A percentile compares a stretch with the other conserved stretches of the same genome.
These are phyloP conservation scores for Dichomitus squalens DNA, from an alignment of 1,284 basidiomycete species.

Conservation along the genomic window DNA sequence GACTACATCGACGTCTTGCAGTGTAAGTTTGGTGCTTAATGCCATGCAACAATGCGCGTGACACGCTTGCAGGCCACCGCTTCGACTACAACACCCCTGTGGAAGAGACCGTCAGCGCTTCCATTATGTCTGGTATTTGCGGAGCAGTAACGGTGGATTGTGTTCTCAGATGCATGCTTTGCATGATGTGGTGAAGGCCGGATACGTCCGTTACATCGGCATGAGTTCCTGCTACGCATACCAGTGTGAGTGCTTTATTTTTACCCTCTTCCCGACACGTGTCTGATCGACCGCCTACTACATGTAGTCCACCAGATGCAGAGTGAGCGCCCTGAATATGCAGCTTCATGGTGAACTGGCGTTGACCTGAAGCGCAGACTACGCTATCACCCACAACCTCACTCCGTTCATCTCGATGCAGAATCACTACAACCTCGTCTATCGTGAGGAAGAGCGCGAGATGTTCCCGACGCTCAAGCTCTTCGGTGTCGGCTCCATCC, in stretches of 20 bases:
- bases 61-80: constrained; percentile 35
- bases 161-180: constrained; percentile 55
- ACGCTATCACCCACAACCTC: constrained; percentile 41
- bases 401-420: constrained; percentile 60
- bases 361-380: constrained; percentile 24
- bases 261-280: too few relatives aligned
- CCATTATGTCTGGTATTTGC: too few relatives aligned
- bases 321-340: constrained; percentile 29
- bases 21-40: not conserved
- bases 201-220: constrained; percentile 61
- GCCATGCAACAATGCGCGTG: not conserved
- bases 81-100: constrained; percentile 48
- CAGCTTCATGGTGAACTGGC: not conserved
- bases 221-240: too few relatives aligned
- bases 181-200: constrained; percentile 68
- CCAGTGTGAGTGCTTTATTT: constrained; percentile 28
- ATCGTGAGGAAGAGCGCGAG: constrained; percentile 54
- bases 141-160: not conserved
- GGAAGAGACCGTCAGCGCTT: constrained; percentile 31
- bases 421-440: constrained; percentile 46
- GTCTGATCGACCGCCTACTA: too few relatives aligned
- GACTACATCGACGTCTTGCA: constrained; percentile 65
- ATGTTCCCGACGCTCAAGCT: constrained; percentile 45
- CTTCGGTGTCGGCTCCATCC: constrained; percentile 43
- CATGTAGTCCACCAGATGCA: constrained; percentile 45